Conservation (phyloP, 2,329 filamentous ascomycete species). For the Atkinsonella texensis region DNA sequence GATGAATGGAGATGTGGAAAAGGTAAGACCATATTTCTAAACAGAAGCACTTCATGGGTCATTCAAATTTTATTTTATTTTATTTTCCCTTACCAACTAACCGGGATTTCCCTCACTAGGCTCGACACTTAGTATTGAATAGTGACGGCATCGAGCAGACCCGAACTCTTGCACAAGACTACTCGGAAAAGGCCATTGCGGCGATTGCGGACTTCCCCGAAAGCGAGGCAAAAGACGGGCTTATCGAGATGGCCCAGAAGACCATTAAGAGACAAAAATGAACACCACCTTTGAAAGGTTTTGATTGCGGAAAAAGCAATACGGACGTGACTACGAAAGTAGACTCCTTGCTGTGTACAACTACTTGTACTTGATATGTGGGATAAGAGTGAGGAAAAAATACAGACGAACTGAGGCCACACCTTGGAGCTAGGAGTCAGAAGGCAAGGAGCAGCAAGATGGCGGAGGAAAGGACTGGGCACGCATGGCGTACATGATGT, state of each 20-base stretch:
- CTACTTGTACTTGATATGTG: slow-evolving; percentile 8
- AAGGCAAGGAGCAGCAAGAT: not conserved
- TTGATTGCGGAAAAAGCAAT: not conserved
- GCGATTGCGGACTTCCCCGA: slow-evolving; percentile 79
- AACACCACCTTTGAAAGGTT: slow-evolving; percentile 1
- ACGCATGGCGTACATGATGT: not conserved
- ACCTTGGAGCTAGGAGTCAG: not conserved
- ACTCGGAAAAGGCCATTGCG: slow-evolving; percentile 73
- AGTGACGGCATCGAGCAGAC: slow-evolving; percentile 90
- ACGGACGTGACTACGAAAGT: not conserved
- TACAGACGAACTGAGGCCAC: not conserved
- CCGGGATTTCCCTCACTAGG: slow-evolving; percentile 39
- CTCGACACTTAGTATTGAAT: slow-evolving; percentile 68
- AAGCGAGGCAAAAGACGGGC: slow-evolving; percentile 85
- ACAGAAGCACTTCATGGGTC: not conserved
- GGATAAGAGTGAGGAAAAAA: not conserved
- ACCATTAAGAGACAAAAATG: slow-evolving; percentile 82
- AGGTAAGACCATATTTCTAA: slow-evolving; percentile 42
- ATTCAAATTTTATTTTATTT: not conserved
- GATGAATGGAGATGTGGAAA: slow-evolving; percentile 69
- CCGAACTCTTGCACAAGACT: slow-evolving; percentile 77
- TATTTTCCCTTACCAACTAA: not conserved
- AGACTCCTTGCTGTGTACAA: slow-evolving; percentile 10
- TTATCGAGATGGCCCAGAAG: slow-evolving; percentile 90
- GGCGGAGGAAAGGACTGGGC: not conserved